phyloP scores from a whole-genome alignment of 2,329 filamentous ascomycete species.

The Xylaria arbuscula region DNA sequence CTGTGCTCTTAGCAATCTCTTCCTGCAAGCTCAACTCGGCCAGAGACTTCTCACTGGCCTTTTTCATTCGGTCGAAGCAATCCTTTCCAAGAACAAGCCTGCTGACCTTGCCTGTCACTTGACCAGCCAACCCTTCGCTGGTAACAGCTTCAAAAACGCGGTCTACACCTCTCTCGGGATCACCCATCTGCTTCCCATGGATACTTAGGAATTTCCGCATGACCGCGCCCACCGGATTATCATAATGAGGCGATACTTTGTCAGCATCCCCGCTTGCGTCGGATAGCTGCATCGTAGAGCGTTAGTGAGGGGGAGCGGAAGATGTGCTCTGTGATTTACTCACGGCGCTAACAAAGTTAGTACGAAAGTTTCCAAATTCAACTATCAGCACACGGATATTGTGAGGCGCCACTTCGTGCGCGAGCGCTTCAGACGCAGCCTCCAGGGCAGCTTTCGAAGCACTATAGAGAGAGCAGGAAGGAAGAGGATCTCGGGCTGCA shows the following conservation, averaged over 20 bases:
- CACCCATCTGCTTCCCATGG: slow-evolving; percentile 46
- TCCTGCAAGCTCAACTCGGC: slow-evolving; percentile 35
- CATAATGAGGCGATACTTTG: slow-evolving; percentile 27
- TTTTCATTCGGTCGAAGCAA: slow-evolving; percentile 36
- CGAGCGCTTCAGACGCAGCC: slow-evolving; percentile 53
- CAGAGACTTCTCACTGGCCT: slow-evolving; percentile 34
- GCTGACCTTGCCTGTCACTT: slow-evolving; percentile 48
- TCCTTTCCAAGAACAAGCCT: slow-evolving; percentile 54
- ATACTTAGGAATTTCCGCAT: slow-evolving; percentile 35
- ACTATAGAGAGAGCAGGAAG: slow-evolving; percentile 38
- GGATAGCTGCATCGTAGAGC: slow-evolving; percentile 6
- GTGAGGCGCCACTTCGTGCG: slow-evolving; percentile 52
- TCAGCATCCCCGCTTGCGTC: slow-evolving; percentile 18
- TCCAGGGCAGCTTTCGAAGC: slow-evolving; percentile 55
- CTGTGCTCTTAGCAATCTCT: slow-evolving; percentile 21
- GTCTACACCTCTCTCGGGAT: slow-evolving; percentile 51
- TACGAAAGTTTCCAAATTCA: slow-evolving; percentile 56
- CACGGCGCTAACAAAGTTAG: slow-evolving; percentile 51
- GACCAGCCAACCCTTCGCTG: slow-evolving; percentile 48
- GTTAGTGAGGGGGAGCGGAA: not conserved
- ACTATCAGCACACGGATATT: slow-evolving; percentile 55
- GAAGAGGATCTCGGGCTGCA: slow-evolving; percentile 40
- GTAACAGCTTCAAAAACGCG: slow-evolving; percentile 53
- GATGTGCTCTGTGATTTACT: not conserved
- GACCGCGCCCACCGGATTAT: slow-evolving; percentile 33